These are phyloP conservation scores for Peterozyma xylosa DNA, from an alignment of 805 yeast genomes.

Conservation along the genomic window DNA sequence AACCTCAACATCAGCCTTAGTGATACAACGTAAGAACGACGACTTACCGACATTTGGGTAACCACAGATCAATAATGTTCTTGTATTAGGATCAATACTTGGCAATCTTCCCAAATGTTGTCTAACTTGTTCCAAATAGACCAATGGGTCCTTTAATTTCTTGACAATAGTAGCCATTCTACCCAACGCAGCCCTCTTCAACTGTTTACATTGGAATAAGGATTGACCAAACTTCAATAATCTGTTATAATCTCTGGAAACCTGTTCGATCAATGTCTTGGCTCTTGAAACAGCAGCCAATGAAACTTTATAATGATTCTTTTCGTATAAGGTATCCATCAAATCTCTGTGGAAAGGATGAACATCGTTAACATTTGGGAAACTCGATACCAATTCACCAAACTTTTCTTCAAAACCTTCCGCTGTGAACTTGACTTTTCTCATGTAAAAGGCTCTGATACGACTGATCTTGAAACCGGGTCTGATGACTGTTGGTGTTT, in stretches of 20 bases:
- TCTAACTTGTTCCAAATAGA: conserved; percentile 95
- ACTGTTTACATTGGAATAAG: conserved; percentile 95
- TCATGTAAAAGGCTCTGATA: conserved; percentile 95
- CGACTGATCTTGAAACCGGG: conserved; percentile 95
- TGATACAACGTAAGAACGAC: conserved; percentile 84
- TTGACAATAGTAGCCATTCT: conserved; percentile 98
- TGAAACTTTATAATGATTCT: conserved; percentile 96
- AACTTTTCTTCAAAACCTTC: conserved; percentile 95
- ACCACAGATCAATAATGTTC: conserved; percentile 96
- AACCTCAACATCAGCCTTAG: conserved; percentile 98
- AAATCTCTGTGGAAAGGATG: conserved; percentile 98
- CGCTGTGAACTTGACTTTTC: conserved; percentile 93
- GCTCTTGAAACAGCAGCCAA: conserved; percentile 93
- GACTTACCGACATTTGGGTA: conserved; percentile 99
- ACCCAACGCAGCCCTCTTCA: conserved; percentile 97
- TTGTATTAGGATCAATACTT: conserved; percentile 95
- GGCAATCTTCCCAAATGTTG: conserved; percentile 99
- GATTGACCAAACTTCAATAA: conserved; percentile 96
- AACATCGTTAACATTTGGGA: conserved; percentile 94
- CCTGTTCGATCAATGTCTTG: conserved; percentile 90
- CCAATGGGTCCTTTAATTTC: conserved; percentile 89
- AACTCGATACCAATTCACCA: conserved; percentile 74
- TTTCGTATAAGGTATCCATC: conserved; percentile 96
- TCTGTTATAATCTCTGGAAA: conserved; percentile 90
- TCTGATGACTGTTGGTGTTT: conserved; percentile 98